A percentile compares a stretch with the other conserved stretches of the same genome.
These are phyloP conservation scores for Rhizopus arrhizus DNA, from an alignment of 371 early-diverging fungal genomes.

Conservation along the genomic window DNA sequence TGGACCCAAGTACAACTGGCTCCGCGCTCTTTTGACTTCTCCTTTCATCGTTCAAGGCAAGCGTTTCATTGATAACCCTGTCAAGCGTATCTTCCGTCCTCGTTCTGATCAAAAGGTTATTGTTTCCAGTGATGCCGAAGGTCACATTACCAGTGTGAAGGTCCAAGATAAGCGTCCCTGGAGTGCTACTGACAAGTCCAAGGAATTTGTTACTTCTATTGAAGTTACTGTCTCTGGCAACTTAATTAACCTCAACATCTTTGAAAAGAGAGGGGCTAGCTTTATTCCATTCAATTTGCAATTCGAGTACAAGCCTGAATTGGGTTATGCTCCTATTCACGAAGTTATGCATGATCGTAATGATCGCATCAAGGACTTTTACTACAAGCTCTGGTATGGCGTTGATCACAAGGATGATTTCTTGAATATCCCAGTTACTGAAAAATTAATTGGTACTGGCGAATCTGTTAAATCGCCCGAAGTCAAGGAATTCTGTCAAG, in stretches of 20 bases:
- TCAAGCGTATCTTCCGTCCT: slow-evolving; percentile 80
- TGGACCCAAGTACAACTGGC: slow-evolving; percentile 78
- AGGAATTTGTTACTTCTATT: slow-evolving; percentile 61
- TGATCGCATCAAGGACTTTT: slow-evolving; percentile 91
- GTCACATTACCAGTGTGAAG: slow-evolving; percentile 44
- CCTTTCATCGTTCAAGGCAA: slow-evolving; percentile 82
- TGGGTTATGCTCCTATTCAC: slow-evolving; percentile 85
- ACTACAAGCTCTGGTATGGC: slow-evolving; percentile 87
- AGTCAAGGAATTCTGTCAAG: slow-evolving; percentile 83
- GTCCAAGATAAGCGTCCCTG: slow-evolving; percentile 67
- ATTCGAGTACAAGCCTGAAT: slow-evolving; percentile 81
- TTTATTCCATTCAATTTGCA: slow-evolving; percentile 75
- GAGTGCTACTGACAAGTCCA: slow-evolving; percentile 60
- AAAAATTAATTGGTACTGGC: slow-evolving; percentile 68
- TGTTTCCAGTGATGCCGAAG: slow-evolving; percentile 51
- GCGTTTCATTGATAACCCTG: slow-evolving; percentile 76
- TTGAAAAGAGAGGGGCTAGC: slow-evolving; percentile 68
- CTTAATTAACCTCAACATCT: slow-evolving; percentile 72
- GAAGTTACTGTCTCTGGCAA: slow-evolving; percentile 65
- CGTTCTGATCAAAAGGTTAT: slow-evolving; percentile 79
- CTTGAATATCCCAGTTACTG: slow-evolving; percentile 57
- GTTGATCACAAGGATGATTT: slow-evolving; percentile 56
- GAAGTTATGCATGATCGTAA: slow-evolving; percentile 93
- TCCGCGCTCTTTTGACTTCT: slow-evolving; percentile 85
- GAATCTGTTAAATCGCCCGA: slow-evolving; percentile 62